A percentile compares a stretch with the other conserved stretches of the same genome.
These are phyloP conservation scores for Pseudisothecium myosuroides DNA, from an alignment of 225 moss, liverwort and hornwort genomes.

Conservation along the genomic window DNA sequence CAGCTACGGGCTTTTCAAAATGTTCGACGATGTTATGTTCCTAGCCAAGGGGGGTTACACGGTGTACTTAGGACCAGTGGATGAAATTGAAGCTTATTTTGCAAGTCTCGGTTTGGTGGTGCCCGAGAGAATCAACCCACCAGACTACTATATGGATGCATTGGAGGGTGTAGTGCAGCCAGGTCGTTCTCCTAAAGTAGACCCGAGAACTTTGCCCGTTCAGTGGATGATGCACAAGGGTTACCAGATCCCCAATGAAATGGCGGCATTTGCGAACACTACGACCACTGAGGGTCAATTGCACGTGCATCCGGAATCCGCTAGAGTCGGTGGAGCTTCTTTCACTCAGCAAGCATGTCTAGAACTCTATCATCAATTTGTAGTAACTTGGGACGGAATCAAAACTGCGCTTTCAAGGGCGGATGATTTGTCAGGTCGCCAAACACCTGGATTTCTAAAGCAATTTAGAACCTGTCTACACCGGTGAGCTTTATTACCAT, in stretches of 20 bases:
- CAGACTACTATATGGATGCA: conserved; percentile 91
- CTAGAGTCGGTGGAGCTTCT: conserved; percentile 4
- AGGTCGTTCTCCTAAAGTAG: conserved; percentile 15
- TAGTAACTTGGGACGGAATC: conserved; percentile 50
- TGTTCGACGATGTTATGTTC: conserved; percentile 94
- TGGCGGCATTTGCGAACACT: conserved; percentile 16
- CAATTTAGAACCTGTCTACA: conserved; percentile 51
- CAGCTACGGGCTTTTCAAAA: conserved; percentile 86
- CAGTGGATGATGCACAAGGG: conserved; percentile 95
- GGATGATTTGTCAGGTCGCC: conserved; percentile 60
- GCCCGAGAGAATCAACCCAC: conserved; percentile 82
- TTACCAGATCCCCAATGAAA: conserved; percentile 57
- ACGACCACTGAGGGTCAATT: neutral
- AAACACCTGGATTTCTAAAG: conserved; percentile 50
- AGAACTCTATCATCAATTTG: conserved; percentile 44
- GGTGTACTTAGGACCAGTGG: conserved; percentile 75
- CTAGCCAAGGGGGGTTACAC: conserved; percentile 79
- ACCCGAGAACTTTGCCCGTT: conserved; percentile 50
- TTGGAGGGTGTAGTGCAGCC: conserved; percentile 48
- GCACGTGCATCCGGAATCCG: neutral
- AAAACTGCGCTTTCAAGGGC: conserved; percentile 26
- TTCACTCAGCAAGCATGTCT: conserved; percentile 49
- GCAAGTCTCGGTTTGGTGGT: conserved; percentile 49
- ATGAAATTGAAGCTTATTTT: conserved; percentile 72
- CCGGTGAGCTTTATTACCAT: conserved; percentile 31